Conservation (phyloP, 1,284 basidiomycete genomes). For the Ustilago trichophora region DNA sequence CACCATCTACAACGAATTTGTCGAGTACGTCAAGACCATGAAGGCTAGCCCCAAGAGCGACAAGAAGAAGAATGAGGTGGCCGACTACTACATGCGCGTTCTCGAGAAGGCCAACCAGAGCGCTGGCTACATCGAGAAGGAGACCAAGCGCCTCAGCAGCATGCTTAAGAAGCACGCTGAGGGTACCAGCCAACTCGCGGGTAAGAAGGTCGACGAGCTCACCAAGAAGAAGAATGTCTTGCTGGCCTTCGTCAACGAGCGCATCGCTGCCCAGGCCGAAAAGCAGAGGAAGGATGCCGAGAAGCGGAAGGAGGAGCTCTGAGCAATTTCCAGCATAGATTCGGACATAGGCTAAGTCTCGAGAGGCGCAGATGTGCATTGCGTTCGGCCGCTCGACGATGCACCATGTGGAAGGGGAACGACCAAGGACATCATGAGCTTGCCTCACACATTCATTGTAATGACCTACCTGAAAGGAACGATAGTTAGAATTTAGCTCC, state of each 20-base stretch:
- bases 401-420: too few relatives aligned
- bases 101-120: conserved; percentile 84
- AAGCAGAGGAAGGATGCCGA: conserved; percentile 41
- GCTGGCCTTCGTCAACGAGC: conserved; percentile 72
- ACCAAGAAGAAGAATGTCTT: conserved; percentile 91
- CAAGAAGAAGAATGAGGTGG: conserved; percentile 68
- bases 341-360: too few relatives aligned
- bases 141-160: conserved; percentile 75
- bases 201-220: conserved; percentile 88
- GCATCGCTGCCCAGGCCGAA: conserved; percentile 47
- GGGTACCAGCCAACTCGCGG: conserved; percentile 70
- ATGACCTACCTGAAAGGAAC: too few relatives aligned
- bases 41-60: conserved; percentile 49
- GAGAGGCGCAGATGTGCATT: too few relatives aligned
- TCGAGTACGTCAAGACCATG: conserved; percentile 64
- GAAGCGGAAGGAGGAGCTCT: conserved; percentile 42
- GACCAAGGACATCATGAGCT: too few relatives aligned
- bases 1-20: conserved; percentile 73
- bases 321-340: neutral
- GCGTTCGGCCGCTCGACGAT: too few relatives aligned
- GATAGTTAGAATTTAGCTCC: too few relatives aligned
- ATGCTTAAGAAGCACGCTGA: conserved; percentile 77
- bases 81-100: conserved; percentile 82
- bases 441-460: too few relatives aligned
- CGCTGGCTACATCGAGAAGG: conserved; percentile 84